phyloP scores from a whole-genome alignment of 176 grass and related monocot species.

The Ampelocalamus luodianensis region DNA sequence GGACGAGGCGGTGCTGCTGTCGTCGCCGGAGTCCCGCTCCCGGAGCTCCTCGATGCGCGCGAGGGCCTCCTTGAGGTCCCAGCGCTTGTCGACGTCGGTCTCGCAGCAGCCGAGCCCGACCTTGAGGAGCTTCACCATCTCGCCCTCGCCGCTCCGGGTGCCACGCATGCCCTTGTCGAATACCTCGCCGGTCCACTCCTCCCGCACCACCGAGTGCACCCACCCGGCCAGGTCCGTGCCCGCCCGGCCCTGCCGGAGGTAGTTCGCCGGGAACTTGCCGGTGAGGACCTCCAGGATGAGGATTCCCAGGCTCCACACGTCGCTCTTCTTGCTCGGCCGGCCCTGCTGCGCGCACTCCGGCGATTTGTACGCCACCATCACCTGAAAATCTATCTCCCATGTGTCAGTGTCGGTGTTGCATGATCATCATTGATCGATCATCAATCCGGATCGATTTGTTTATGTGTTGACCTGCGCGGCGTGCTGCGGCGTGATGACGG shows the following conservation, averaged over 20 bases:
- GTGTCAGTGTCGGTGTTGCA: neutral
- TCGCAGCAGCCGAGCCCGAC: constrained; percentile 89
- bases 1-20: constrained; percentile 49
- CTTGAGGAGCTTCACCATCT: constrained; percentile 92
- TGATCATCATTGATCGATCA: neutral
- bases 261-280: constrained; percentile 76
- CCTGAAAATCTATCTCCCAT: neutral
- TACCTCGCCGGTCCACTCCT: constrained; percentile 79
- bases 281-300: constrained; percentile 80
- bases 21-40: constrained; percentile 47
- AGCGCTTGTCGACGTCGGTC: constrained; percentile 48
- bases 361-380: constrained; percentile 93
- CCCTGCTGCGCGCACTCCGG: constrained; percentile 63
- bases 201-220: constrained; percentile 81
- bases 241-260: constrained; percentile 54
- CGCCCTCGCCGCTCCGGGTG: constrained; percentile 56
- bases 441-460: neutral
- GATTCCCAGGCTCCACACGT: constrained; percentile 96
- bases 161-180: constrained; percentile 70
- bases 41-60: constrained; percentile 70
- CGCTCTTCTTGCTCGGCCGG: constrained; percentile 66
- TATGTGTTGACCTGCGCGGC: constrained; percentile 46
- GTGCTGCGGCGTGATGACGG: constrained; percentile 57
- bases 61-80: constrained; percentile 61
- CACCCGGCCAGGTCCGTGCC: constrained; percentile 69